A percentile compares a stretch with the other conserved stretches of the same genome.
Evolutionary conservation across 2,329 filamentous ascomycete species (phyloP).

Genomic region (Fusarium oligoseptatum): DNA sequence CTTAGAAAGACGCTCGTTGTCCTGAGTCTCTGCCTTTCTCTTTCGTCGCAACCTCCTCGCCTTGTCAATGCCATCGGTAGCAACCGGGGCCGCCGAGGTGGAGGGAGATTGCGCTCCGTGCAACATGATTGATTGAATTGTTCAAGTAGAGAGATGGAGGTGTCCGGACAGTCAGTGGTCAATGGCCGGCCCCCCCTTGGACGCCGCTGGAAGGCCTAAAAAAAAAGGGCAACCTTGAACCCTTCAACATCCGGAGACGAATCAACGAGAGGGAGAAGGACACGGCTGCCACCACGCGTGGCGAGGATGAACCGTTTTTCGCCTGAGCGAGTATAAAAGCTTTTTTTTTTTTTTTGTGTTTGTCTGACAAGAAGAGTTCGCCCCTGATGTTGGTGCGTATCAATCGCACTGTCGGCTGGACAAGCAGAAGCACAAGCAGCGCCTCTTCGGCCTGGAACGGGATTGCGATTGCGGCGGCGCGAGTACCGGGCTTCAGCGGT

Average conservation of each 20-base stretch:
- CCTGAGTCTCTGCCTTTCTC: constrained; percentile 70
- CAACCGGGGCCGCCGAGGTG: constrained; percentile 32
- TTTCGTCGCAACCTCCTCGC: constrained; percentile 57
- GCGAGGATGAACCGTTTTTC: constrained; percentile 26
- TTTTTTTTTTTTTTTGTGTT: not conserved
- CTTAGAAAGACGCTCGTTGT: constrained; percentile 84
- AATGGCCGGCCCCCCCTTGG: not conserved
- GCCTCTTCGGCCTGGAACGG: constrained; percentile 45
- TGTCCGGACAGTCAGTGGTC: constrained; percentile 2
- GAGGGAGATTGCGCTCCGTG: constrained; percentile 52
- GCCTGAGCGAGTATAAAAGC: constrained; percentile 18
- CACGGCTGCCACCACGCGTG: constrained; percentile 32
- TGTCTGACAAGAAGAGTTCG: constrained; percentile 5
- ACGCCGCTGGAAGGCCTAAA: constrained; percentile 26
- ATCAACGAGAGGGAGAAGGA: constrained; percentile 29
- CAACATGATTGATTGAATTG: constrained; percentile 49
- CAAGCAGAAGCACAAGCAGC: constrained; percentile 7
- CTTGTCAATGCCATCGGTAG: constrained; percentile 37
- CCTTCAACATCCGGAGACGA: constrained; percentile 37
- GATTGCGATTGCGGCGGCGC: constrained; percentile 6
- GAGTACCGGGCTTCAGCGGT: constrained; percentile 32
- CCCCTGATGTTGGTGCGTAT: constrained; percentile 40
- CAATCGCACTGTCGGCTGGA: constrained; percentile 31
- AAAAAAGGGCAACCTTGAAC: constrained; percentile 28
- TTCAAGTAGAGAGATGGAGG: constrained; percentile 5